Evolutionary conservation across 1,284 basidiomycete species (phyloP), one percentile per base, ranked within the genome.

Genomic region (Apiotrichum sp.): DNA sequence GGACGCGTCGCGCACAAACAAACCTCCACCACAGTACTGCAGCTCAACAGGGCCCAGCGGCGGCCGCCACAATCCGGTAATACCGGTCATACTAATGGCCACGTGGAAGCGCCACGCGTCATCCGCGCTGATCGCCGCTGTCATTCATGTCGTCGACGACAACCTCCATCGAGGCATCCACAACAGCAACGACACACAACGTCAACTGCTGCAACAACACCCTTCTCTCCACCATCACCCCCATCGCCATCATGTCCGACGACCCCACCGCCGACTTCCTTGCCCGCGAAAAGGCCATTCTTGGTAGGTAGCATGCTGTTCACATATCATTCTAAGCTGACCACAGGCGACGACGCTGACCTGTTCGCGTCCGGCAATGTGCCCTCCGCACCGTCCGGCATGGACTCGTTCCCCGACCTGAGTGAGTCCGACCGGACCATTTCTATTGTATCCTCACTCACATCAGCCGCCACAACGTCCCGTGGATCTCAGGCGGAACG

Each of bases 251-350:
- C 41, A 76, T 76, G 74, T 69, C 70, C 47, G 74, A 75, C 67
- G 73, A 76, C 65, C 72, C 73, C 41, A 75, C 70, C 55, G 75
- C 75, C 39, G 75, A 75, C 61, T 77, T 76, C 68, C 69, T 77
- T 36, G 75, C 75, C 32, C 59, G 72, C 46, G 75, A 77, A 58
- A 72, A 73, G 63, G 73, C 70, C 38, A 68, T 69, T 38, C 68
- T 77, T 36, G 75, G 74, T 76, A 52, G 52, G 72, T 61, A 14
- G 8, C 36, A 10, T 34, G 11, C 16, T 3, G 3, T 6, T 2
- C 41, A n/a, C 33, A 5, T 10, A 4, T 7, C 33, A 48, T 6
- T 6, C 36, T 14, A 9, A 49, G 36, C 48, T 55, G 41, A 55
- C 47, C 13, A 0, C 55, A 74, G 74, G 73, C 38, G 74, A 77